Evolutionary conservation across 208 protist species (phyloP), one percentile per base, ranked within the genome.

Genomic region (Trypanosoma lewisi): DNA sequence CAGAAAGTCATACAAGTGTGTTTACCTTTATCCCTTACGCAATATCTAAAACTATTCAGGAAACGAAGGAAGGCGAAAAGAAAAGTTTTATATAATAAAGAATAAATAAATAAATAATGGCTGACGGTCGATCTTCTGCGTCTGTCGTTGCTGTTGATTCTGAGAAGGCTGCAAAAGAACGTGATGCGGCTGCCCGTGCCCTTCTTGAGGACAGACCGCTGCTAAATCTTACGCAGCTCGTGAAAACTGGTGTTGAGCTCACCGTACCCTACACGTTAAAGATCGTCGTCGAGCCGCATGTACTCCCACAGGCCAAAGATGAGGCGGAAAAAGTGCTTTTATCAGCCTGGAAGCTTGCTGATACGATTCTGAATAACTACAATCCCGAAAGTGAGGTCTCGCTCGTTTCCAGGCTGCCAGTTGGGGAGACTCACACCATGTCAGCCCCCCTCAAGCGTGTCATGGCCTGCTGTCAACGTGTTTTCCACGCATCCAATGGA

Each of bases 191-290:
- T 25, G 83, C 87, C 1, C 78, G 83, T 25, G 74, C n/a, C n/a
- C n/a, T n/a, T n/a, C n/a, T n/a, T n/a, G n/a, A n/a, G n/a, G n/a
- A n/a, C n/a, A n/a, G n/a, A n/a, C n/a, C n/a, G n/a, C n/a, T n/a
- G n/a, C n/a, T n/a, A n/a, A n/a, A n/a, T n/a, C n/a, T n/a, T n/a
- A n/a, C n/a, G n/a, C n/a, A n/a, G n/a, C n/a, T n/a, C n/a, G n/a
- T n/a, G n/a, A n/a, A n/a, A n/a, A n/a, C n/a, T 64, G 49, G 42
- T 87, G 55, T 81, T 93, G 27, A 75, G 34, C 79, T 82, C 75
- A 93, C 87, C 2, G 79, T 93, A n/a, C 87, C 83, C 37, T 93
- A 87, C 66, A 75, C 78, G 12, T 77, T 90, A 34, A 69, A 31
- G 42, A 19, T 79, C 33, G 72, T 67, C 36, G 12, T 45, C n/a